phyloP scores from a whole-genome alignment of 176 grass and related monocot species.

The Chloris gayana region DNA sequence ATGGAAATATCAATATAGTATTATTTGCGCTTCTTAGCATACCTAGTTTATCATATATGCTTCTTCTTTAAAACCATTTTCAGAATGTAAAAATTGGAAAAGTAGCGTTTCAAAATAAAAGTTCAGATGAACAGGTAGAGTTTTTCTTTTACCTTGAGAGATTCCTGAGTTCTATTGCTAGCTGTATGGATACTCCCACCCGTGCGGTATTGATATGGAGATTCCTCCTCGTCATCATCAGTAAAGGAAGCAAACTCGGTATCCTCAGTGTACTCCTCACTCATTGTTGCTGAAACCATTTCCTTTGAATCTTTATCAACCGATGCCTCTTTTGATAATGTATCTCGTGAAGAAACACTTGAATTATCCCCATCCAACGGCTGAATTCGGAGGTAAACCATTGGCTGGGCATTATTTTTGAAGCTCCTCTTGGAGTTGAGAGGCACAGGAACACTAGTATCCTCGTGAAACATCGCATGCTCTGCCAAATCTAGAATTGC shows the following conservation, averaged over 20 bases:
- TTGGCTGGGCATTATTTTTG: conserved; percentile 63
- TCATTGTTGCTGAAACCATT: conserved; percentile 56
- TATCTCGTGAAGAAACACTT: conserved; percentile 52
- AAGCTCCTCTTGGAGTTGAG: conserved; percentile 80
- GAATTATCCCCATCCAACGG: conserved; percentile 58
- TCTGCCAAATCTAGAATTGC: conserved; percentile 81
- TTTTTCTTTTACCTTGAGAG: conserved; percentile 53
- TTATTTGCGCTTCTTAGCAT: neutral
- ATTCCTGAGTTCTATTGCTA: conserved; percentile 43
- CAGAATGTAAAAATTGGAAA: neutral
- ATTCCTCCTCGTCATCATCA: conserved; percentile 74
- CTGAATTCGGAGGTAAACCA: conserved; percentile 79
- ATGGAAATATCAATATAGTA: conserved; percentile 16
- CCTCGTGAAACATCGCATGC: conserved; percentile 75
- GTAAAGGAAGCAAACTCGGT: conserved; percentile 82
- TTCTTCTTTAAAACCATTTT: neutral
- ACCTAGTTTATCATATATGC: neutral
- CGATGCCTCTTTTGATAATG: conserved; percentile 63
- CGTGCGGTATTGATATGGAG: conserved; percentile 42
- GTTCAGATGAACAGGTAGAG: neutral
- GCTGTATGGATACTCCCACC: conserved; percentile 42
- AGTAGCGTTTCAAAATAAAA: neutral
- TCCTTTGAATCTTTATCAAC: conserved; percentile 70
- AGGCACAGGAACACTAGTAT: conserved; percentile 59
- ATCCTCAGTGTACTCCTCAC: conserved; percentile 75